phyloP scores from a whole-genome alignment of 495 filamentous ascomycete species.

The Xylaria acuta region DNA sequence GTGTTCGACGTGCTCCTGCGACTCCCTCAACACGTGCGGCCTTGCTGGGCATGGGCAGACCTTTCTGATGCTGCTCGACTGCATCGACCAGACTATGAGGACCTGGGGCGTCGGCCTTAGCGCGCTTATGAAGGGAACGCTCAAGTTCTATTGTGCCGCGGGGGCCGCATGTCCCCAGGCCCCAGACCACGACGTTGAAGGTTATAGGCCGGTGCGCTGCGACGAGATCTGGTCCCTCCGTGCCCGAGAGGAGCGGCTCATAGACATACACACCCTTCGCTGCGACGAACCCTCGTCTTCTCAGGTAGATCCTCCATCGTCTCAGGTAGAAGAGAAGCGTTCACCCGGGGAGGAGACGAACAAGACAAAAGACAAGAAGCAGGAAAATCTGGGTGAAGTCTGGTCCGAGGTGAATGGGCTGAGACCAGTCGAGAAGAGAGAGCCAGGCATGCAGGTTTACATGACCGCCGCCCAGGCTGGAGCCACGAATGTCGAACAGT shows the following conservation, averaged over 20 bases:
- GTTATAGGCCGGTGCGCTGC: no score
- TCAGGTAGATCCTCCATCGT: no score
- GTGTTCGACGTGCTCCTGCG: neutral
- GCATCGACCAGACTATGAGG: constrained; percentile 3
- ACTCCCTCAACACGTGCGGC: neutral
- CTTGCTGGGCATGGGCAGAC: neutral
- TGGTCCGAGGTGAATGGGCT: neutral
- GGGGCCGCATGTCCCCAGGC: neutral
- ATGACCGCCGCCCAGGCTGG: neutral
- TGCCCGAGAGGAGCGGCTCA: neutral
- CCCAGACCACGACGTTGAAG: neutral
- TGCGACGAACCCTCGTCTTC: neutral
- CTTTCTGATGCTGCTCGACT: constrained; percentile 13
- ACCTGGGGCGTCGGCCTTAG: neutral
- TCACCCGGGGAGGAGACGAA: no score
- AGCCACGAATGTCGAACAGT: neutral
- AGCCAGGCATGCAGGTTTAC: neutral
- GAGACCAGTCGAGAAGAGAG: neutral
- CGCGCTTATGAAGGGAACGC: neutral
- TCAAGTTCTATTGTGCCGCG: neutral
- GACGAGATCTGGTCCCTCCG: neutral
- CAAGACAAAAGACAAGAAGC: neutral
- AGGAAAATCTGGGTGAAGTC: no score
- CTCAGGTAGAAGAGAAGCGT: no score
- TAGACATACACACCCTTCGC: neutral